phyloP scores from a whole-genome alignment of 2,329 filamentous ascomycete species.

The Davidsoniella neocaledoniae region DNA sequence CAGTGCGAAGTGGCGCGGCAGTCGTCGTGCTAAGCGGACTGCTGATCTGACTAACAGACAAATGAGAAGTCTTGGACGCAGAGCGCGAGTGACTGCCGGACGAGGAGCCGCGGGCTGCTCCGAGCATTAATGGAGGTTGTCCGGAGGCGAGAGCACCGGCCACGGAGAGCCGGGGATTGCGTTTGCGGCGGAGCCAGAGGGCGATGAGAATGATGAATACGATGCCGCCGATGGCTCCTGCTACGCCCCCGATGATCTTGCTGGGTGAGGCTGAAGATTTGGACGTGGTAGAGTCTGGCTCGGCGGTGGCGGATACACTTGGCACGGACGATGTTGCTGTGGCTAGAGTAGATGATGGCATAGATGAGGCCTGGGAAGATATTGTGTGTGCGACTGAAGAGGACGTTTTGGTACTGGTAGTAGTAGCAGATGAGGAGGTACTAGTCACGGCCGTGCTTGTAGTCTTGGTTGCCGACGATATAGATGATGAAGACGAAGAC shows the following conservation, averaged over 20 bases:
- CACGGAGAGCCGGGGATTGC: conserved; percentile 14
- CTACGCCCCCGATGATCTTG: conserved; percentile 30
- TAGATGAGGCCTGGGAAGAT: not conserved
- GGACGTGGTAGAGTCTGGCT: not conserved
- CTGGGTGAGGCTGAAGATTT: conserved; percentile 21
- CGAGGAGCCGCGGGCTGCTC: conserved; percentile 1
- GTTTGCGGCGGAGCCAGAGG: conserved; percentile 23
- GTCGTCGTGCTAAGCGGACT: conserved; percentile 31
- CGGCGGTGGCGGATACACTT: not conserved
- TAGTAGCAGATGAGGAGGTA: conserved; percentile 15
- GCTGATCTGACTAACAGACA: conserved; percentile 33
- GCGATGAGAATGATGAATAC: conserved; percentile 24
- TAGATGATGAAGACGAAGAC: conserved; percentile 14
- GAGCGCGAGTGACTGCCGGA: conserved; percentile 2
- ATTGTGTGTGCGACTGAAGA: conserved; percentile 14
- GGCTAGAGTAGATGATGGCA: conserved; percentile 10
- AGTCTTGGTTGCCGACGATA: conserved; percentile 13
- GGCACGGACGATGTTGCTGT: not conserved
- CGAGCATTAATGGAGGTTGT: conserved; percentile 3
- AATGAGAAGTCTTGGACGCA: conserved; percentile 19
- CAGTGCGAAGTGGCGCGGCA: conserved; percentile 27
- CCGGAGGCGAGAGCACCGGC: conserved; percentile 8
- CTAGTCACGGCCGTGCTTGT: conserved; percentile 13
- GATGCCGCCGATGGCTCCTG: conserved; percentile 28
- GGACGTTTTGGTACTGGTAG: conserved; percentile 15